Percentiles rank a stretch among this genome's conserved stretches.
phyloP scores from a whole-genome alignment of 805 yeast species.

The Kluyveromyces nonfermentans region DNA sequence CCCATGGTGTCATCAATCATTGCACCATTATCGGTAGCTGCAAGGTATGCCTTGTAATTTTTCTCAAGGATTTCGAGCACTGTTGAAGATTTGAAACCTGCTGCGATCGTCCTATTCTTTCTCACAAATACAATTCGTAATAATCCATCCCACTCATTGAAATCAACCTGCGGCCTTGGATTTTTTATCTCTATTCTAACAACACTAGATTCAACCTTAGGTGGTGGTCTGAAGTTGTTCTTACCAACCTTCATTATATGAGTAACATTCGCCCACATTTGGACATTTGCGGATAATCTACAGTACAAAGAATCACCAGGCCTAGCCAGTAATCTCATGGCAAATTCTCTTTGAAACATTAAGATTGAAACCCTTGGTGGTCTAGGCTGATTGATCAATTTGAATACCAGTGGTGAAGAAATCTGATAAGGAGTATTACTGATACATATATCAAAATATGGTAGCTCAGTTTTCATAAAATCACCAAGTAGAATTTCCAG shows the following conservation, averaged over 20 bases:
- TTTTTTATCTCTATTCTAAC: slow-evolving; percentile 85
- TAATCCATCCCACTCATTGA: slow-evolving; percentile 94
- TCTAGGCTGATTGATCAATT: slow-evolving; percentile 76
- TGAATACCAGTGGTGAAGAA: slow-evolving; percentile 92
- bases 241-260: slow-evolving; percentile 98
- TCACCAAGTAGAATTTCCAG: slow-evolving; percentile 90
- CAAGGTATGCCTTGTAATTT: slow-evolving; percentile 74
- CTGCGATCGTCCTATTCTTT: slow-evolving; percentile 85
- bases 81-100: slow-evolving; percentile 80
- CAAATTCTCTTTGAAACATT: slow-evolving; percentile 98
- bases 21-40: slow-evolving; percentile 36
- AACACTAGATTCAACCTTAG: slow-evolving; percentile 94
- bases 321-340: slow-evolving; percentile 82
- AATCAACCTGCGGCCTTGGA: slow-evolving; percentile 92
- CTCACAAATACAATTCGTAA: slow-evolving; percentile 86
- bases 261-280: slow-evolving; percentile 99
- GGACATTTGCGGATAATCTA: slow-evolving; percentile 91
- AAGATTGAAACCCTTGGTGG: slow-evolving; percentile 93
- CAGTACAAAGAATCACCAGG: slow-evolving; percentile 96
- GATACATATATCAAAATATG: slow-evolving; percentile 91
- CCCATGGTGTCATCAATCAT: slow-evolving; percentile 37
- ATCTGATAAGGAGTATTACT: slow-evolving; percentile 97
- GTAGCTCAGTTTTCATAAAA: slow-evolving; percentile 90
- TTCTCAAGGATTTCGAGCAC: slow-evolving; percentile 75
- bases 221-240: slow-evolving; percentile 96